Percentiles rank a stretch among this genome's conserved stretches.
Conservation (phyloP, 176 grass and related monocot genomes). For the maize (Zea mays) region Zm-B73-REFERENCE-NAM-5.0 NC_050097.1:20396501-20397000, state of each 20-base stretch:
- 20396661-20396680: conserved; percentile 59
- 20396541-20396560: conserved; percentile 52
- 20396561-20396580: conserved; percentile 65
- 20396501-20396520: conserved; percentile 64
- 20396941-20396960: conserved; percentile 72
- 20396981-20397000: conserved; percentile 64
- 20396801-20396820: conserved; percentile 61
- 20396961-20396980: conserved; percentile 62
- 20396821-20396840: conserved; percentile 67
- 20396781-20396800: conserved; percentile 95
- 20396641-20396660: conserved; percentile 69
- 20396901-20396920: conserved; percentile 79
- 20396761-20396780: conserved; percentile 67
- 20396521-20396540: conserved; percentile 44
- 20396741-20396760: conserved; percentile 58
- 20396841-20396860: conserved; percentile 53
- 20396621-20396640: conserved; percentile 42
- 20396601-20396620: conserved; percentile 69
- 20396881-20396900: conserved; percentile 61
- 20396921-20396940: conserved; percentile 71
- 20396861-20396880: conserved; percentile 60
- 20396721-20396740: conserved; percentile 85
- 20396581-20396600: conserved; percentile 76
- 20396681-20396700: conserved; percentile 67
- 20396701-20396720: conserved; percentile 64